A percentile compares a stretch with the other conserved stretches of the same genome.
Conservation (phyloP, 2,329 filamentous ascomycete species). For the Pseudocercospora musae region DNA sequence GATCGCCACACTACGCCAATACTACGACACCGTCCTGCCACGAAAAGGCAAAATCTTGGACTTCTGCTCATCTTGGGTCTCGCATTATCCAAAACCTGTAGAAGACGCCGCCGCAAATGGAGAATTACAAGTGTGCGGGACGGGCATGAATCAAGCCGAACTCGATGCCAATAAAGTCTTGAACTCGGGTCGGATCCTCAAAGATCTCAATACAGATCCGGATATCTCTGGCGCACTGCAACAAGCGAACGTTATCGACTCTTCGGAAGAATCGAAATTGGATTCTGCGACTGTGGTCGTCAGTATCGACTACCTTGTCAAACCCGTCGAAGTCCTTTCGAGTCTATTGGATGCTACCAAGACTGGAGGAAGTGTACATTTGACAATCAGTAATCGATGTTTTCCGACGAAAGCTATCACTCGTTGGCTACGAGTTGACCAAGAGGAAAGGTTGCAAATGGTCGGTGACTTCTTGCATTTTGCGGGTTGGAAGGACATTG, state of each 20-base stretch:
- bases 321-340: slow-evolving; percentile 45
- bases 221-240: slow-evolving; percentile 28
- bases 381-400: slow-evolving; percentile 52
- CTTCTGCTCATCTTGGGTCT: slow-evolving; percentile 52
- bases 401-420: slow-evolving; percentile 53
- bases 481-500: slow-evolving; percentile 51
- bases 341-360: slow-evolving; percentile 42
- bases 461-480: slow-evolving; percentile 53
- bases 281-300: slow-evolving; percentile 52
- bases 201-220: slow-evolving; percentile 46
- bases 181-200: slow-evolving; percentile 33
- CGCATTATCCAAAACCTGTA: slow-evolving; percentile 41
- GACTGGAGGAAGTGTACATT: slow-evolving; percentile 47
- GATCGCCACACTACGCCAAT: slow-evolving; percentile 43
- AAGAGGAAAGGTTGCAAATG: slow-evolving; percentile 48
- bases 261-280: slow-evolving; percentile 27
- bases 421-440: slow-evolving; percentile 47
- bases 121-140: slow-evolving; percentile 43
- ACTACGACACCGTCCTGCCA: slow-evolving; percentile 48
- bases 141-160: slow-evolving; percentile 50
- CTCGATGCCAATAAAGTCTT: slow-evolving; percentile 43
- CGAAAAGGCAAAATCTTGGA: slow-evolving; percentile 45
- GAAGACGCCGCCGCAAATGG: slow-evolving; percentile 34
- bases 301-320: slow-evolving; percentile 51
- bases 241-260: slow-evolving; percentile 5